Evolutionary conservation across 2,329 filamentous ascomycete genomes (phyloP).

Genomic region (Diaporthe sp.): DNA sequence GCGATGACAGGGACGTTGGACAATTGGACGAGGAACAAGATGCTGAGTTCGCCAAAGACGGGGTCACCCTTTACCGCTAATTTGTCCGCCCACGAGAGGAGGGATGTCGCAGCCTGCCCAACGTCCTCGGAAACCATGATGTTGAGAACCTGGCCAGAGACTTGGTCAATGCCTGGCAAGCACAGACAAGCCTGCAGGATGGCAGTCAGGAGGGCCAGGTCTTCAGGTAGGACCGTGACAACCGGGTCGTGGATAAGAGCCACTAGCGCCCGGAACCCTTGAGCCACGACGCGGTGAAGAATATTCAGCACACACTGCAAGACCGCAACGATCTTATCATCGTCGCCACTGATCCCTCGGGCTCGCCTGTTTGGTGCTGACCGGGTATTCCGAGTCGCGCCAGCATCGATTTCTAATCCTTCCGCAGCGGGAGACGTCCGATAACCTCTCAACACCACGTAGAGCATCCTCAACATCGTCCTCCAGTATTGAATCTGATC

Average conservation of each 20-base stretch:
- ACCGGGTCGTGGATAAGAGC: slow-evolving; percentile 84
- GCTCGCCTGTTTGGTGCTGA: slow-evolving; percentile 37
- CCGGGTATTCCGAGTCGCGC: background rate
- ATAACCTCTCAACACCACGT: slow-evolving; percentile 81
- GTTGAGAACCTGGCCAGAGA: slow-evolving; percentile 78
- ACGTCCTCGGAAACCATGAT: slow-evolving; percentile 79
- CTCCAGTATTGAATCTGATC: slow-evolving; percentile 81
- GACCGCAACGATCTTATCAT: slow-evolving; percentile 58
- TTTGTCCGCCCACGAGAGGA: slow-evolving; percentile 95
- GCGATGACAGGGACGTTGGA: slow-evolving; percentile 85
- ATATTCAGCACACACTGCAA: slow-evolving; percentile 81
- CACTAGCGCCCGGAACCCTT: slow-evolving; percentile 85
- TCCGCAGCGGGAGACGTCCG: slow-evolving; percentile 53
- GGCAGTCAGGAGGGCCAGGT: slow-evolving; percentile 88
- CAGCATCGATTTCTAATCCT: background rate
- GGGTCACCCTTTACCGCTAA: slow-evolving; percentile 85
- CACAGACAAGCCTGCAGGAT: slow-evolving; percentile 88
- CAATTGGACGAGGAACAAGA: slow-evolving; percentile 89
- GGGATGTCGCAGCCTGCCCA: slow-evolving; percentile 83
- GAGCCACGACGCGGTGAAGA: slow-evolving; percentile 81
- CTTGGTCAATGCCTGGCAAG: slow-evolving; percentile 81
- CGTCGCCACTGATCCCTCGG: slow-evolving; percentile 50
- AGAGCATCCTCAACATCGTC: slow-evolving; percentile 85
- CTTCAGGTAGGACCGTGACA: slow-evolving; percentile 76
- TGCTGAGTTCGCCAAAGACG: slow-evolving; percentile 91